Percentiles rank a stretch among this genome's conserved stretches.
These are phyloP conservation scores for Allantophomopsis cytisporea DNA, from an alignment of 2,329 filamentous ascomycete species.

Conservation along the genomic window DNA sequence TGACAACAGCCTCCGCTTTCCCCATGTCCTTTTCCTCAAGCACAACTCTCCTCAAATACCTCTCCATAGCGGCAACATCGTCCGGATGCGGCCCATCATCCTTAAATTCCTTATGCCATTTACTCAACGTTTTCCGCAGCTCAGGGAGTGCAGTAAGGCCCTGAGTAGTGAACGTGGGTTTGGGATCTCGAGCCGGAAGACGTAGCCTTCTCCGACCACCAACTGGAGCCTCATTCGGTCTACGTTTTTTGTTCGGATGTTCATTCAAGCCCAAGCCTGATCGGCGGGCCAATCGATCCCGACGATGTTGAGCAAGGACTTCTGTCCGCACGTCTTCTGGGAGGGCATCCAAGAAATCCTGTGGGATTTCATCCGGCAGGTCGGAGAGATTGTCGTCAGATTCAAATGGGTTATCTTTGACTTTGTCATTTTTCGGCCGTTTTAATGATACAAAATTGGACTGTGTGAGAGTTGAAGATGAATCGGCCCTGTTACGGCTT, in stretches of 20 bases:
- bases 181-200: constrained; percentile 32
- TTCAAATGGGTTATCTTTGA: not conserved
- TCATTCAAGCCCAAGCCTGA: constrained; percentile 31
- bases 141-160: constrained; percentile 43
- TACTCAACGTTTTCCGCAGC: constrained; percentile 58
- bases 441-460: constrained; percentile 48
- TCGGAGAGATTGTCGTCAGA: constrained; percentile 7
- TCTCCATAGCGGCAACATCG: constrained; percentile 62
- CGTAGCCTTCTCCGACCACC: constrained; percentile 19
- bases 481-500: constrained; percentile 32
- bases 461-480: constrained; percentile 51
- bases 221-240: constrained; percentile 6
- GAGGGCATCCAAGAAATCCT: constrained; percentile 67
- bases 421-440: constrained; percentile 13
- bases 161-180: constrained; percentile 47
- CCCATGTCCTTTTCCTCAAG: constrained; percentile 63
- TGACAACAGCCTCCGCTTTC: constrained; percentile 57
- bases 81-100: constrained; percentile 64
- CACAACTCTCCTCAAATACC: constrained; percentile 62
- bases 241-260: constrained; percentile 6
- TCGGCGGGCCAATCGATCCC: constrained; percentile 41
- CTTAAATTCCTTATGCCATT: constrained; percentile 63
- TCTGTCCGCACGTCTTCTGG: constrained; percentile 71
- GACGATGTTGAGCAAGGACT: constrained; percentile 61
- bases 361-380: constrained; percentile 34